phyloP scores from a whole-genome alignment of 306 rosid species.

The Fagus sylvatica region DNA sequence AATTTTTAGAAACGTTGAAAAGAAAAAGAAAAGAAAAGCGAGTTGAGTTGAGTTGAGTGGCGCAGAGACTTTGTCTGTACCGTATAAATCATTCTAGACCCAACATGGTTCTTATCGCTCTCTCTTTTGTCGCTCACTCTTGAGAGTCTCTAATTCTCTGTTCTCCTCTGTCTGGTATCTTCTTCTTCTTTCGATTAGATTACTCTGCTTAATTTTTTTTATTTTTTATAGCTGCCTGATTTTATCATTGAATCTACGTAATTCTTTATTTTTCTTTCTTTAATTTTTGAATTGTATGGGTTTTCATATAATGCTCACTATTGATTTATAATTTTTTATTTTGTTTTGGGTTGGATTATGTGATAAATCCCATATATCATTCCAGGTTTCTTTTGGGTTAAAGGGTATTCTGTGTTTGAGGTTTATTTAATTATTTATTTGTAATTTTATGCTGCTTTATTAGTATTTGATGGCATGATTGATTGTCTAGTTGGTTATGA shows the following conservation, averaged over 20 bases:
- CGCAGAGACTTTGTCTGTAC: slow-evolving; percentile 24
- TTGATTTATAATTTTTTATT: not conserved
- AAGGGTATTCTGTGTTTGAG: not conserved
- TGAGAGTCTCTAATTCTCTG: not conserved
- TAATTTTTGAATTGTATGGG: not conserved
- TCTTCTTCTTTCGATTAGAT: not conserved
- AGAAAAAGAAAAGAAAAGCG: too few relatives aligned
- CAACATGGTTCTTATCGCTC: not conserved
- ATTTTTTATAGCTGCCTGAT: not conserved
- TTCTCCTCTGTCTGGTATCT: not conserved
- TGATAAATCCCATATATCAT: not conserved
- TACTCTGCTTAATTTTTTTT: too few relatives aligned
- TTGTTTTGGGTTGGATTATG: too few relatives aligned
- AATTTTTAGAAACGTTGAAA: not conserved
- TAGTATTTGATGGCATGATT: not conserved
- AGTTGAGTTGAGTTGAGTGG: slow-evolving; percentile 5
- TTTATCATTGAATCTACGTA: not conserved
- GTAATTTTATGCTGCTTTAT: too few relatives aligned
- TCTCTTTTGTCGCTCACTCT: not conserved
- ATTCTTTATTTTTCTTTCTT: not conserved
- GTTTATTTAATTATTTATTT: not conserved
- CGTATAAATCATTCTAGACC: slow-evolving; percentile 3
- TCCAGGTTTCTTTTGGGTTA: not conserved
- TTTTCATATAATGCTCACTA: not conserved
- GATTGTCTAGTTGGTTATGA: not conserved